These are phyloP conservation scores for Pichia sp. DNA, from an alignment of 1,139 yeast species.

Conservation along the genomic window DNA sequence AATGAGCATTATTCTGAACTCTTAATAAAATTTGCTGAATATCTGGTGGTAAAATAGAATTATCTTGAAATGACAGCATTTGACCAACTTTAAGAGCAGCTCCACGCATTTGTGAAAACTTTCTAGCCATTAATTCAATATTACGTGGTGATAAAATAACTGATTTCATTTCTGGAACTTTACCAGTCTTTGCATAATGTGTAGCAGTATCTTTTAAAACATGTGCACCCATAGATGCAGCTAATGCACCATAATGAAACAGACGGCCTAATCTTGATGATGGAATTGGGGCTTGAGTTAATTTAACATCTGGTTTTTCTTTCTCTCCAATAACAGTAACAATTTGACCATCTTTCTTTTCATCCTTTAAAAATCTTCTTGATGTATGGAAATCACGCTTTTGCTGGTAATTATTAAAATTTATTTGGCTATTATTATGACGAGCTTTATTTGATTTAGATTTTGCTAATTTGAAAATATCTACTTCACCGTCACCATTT, in stretches of 20 bases:
- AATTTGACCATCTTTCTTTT: background rate
- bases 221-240: conserved; percentile 86
- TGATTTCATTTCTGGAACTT: conserved; percentile 49
- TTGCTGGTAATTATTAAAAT: conserved; percentile 5
- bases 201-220: conserved; percentile 75
- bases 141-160: conserved; percentile 73
- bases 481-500: conserved; percentile 22
- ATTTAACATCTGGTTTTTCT: conserved; percentile 37
- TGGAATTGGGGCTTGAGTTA: conserved; percentile 74
- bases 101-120: conserved; percentile 92
- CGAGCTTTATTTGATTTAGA: conserved; percentile 23
- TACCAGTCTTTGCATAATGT: conserved; percentile 50
- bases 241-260: conserved; percentile 88
- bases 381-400: conserved; percentile 16
- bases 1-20: conserved; percentile 92
- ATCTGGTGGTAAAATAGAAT: conserved; percentile 76
- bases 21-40: conserved; percentile 72
- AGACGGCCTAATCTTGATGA: conserved; percentile 77
- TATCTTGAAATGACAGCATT: conserved; percentile 89
- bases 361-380: conserved; percentile 4
- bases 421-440: conserved; percentile 5
- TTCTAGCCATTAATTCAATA: conserved; percentile 80
- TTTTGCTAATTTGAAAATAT: conserved; percentile 29
- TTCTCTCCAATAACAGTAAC: conserved; percentile 31
- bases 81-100: conserved; percentile 97